Base-by-base conservation (phyloP, 1,284 basidiomycete genomes). In the Sphagnurus paluster region DNA sequence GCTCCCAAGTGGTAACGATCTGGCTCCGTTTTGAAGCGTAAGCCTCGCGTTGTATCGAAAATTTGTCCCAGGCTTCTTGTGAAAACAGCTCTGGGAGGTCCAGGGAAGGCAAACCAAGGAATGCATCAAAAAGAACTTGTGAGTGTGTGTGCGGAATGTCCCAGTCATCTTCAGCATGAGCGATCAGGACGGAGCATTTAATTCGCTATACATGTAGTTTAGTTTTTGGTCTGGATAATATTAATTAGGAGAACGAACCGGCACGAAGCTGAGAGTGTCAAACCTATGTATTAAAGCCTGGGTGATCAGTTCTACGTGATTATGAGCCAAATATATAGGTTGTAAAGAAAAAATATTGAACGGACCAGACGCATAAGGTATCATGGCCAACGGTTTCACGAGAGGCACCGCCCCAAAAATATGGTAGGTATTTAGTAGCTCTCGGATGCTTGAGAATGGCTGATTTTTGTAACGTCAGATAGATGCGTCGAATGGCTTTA, bases 121-220 rank as follows among this genome's bases (percentile, higher is more conserved):
- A 79, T 0, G 77, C 70, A 30, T 86, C 71, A 62, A 92, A 91
- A 13, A 95, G 75, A 0, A 71, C 69, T n/a, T 76, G 72, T 0
- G 90, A 89, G 62, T 98, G 94, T 0, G 76, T 70, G 57, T 78
- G 67, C 0, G 89, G 89, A 43, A 97, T 94, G 30, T 92, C 85
- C 59, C 73, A 76, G 67, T 98, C 94, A 60, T 92, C 75, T 55
- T 80, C 75, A 1, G 93, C 83, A 62, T 97, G 93, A 0, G 81
- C 80, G 50, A 97, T 76, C 10, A 96, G 68, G 5, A 93, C 77
- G 4, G 87, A 77, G 0, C 79, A 79, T 25, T 79, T 76, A 43
- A 86, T 77, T 54, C 72, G 70, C 81, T 86, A 57, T 13, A 16
- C 16, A 32, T 24, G 1, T 0, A 21, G 4, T 30, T 50, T 39